Evolutionary conservation across 371 early-diverging fungal species (phyloP).

Genomic region (Syncephalastrum monosporum): DNA sequence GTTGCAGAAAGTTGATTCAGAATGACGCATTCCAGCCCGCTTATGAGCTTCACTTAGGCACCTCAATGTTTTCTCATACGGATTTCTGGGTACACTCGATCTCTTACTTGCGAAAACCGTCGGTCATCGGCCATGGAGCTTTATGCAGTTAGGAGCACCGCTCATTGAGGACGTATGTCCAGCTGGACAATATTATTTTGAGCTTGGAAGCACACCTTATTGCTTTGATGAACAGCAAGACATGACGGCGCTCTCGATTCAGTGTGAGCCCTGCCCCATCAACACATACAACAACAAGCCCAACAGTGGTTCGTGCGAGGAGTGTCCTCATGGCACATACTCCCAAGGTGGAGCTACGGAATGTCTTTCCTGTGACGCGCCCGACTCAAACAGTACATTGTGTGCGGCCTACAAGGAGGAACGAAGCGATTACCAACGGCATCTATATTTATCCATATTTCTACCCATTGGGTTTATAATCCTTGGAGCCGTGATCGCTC

Average conservation of each 20-base stretch:
- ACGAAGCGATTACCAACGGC: conserved; percentile 7
- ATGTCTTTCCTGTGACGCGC: conserved; percentile 25
- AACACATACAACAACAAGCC: conserved; percentile 22
- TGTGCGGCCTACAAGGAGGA: conserved; percentile 15
- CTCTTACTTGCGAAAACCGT: conserved; percentile 15
- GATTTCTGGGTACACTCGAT: conserved; percentile 25
- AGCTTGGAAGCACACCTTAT: conserved; percentile 17
- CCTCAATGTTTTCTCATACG: conserved; percentile 27
- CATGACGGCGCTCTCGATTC: conserved; percentile 14
- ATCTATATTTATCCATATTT: conserved; percentile 26
- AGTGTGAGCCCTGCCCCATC: conserved; percentile 33
- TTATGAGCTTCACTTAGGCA: conserved; percentile 14
- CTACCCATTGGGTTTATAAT: conserved; percentile 23
- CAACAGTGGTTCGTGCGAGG: conserved; percentile 28
- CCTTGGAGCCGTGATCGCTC: background rate
- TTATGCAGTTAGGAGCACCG: conserved; percentile 12
- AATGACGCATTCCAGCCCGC: background rate
- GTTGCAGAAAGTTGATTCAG: background rate
- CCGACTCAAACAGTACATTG: conserved; percentile 8
- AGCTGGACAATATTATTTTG: conserved; percentile 24
- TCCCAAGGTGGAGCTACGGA: conserved; percentile 17
- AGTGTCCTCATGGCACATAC: conserved; percentile 27
- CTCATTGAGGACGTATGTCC: conserved; percentile 9
- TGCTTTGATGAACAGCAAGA: conserved; percentile 15
- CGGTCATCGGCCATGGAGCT: conserved; percentile 21